These are phyloP conservation scores for Podaxis sp. DNA, from an alignment of 768 basidiomycete genomes.

Conservation along the genomic window DNA sequence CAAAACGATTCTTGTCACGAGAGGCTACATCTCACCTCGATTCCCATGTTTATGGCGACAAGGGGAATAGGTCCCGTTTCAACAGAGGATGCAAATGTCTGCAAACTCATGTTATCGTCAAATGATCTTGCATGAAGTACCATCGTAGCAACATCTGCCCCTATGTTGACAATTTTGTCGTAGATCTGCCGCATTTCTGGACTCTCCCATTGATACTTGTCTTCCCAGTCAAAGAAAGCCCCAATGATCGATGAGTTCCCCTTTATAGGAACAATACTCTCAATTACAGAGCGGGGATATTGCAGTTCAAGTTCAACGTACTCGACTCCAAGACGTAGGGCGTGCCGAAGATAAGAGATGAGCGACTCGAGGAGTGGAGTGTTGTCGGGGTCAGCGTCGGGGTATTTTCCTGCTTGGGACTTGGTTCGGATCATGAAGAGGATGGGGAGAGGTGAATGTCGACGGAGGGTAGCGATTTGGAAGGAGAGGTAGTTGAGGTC, in stretches of 20 bases:
- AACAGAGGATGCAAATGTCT: constrained; percentile 49
- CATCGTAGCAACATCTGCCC: constrained; percentile 73
- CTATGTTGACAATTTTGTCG: constrained; percentile 41
- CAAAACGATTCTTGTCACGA: background rate
- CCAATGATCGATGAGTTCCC: constrained; percentile 65
- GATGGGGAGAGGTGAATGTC: constrained; percentile 63
- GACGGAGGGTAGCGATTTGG: constrained; percentile 65
- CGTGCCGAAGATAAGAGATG: constrained; percentile 39
- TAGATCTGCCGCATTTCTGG: constrained; percentile 51
- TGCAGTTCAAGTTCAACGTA: constrained; percentile 75
- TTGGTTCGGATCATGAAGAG: constrained; percentile 75
- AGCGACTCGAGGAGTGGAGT: constrained; percentile 59
- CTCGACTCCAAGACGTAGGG: constrained; percentile 69
- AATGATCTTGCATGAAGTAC: constrained; percentile 61
- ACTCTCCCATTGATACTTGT: constrained; percentile 63
- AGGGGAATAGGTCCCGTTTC: constrained; percentile 52
- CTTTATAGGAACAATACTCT: constrained; percentile 47
- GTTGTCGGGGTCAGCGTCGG: constrained; percentile 47
- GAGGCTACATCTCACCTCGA: constrained; percentile 24
- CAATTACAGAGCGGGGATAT: constrained; percentile 50
- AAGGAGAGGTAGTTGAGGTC: constrained; percentile 53
- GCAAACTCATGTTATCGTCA: constrained; percentile 63
- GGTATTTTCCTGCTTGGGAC: constrained; percentile 73
- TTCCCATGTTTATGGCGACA: constrained; percentile 79
- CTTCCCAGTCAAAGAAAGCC: constrained; percentile 76